Evolutionary conservation across 345 rosid species (phyloP).

Genomic region (Euclidium syriacum): DNA sequence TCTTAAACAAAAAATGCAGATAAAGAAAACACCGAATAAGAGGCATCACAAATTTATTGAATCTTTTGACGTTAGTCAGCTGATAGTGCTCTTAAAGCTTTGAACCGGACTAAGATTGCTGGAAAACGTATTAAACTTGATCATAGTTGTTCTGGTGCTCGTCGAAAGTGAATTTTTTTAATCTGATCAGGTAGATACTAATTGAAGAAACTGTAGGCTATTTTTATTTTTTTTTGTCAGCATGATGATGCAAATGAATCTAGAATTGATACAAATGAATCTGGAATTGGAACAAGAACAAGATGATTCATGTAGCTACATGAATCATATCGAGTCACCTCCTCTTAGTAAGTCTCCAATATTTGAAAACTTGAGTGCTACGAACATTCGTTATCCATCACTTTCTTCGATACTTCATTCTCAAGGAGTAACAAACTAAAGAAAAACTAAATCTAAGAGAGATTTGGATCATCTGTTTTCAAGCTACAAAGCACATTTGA

Average conservation of each 20-base stretch:
- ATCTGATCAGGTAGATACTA: too few relatives aligned
- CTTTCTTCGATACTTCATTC: too few relatives aligned
- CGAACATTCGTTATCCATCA: too few relatives aligned
- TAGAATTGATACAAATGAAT: too few relatives aligned
- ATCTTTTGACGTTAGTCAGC: slow-evolving; percentile 78
- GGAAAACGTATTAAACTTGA: slow-evolving; percentile 85
- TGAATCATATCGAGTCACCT: slow-evolving; percentile 51
- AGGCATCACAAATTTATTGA: slow-evolving; percentile 82
- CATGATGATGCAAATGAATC: slow-evolving; percentile 54
- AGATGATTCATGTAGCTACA: slow-evolving; percentile 50
- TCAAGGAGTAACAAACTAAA: too few relatives aligned
- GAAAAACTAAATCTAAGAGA: too few relatives aligned
- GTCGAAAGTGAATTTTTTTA: slow-evolving; percentile 50
- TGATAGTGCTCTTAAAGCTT: slow-evolving; percentile 67
- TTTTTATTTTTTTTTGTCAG: slow-evolving; percentile 22
- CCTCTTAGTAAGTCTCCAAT: slow-evolving; percentile 45
- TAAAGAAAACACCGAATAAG: slow-evolving; percentile 82
- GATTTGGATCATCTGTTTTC: slow-evolving; percentile 38
- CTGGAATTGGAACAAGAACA: slow-evolving; percentile 63
- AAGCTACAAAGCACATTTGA: slow-evolving; percentile 31
- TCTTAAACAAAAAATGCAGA: slow-evolving; percentile 47
- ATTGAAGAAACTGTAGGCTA: not conserved
- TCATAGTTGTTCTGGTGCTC: slow-evolving; percentile 86
- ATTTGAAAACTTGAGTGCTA: slow-evolving; percentile 40
- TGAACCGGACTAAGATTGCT: slow-evolving; percentile 70